phyloP scores from a whole-genome alignment of 2,329 filamentous ascomycete genomes.

The Incumbomyces lentus region DNA sequence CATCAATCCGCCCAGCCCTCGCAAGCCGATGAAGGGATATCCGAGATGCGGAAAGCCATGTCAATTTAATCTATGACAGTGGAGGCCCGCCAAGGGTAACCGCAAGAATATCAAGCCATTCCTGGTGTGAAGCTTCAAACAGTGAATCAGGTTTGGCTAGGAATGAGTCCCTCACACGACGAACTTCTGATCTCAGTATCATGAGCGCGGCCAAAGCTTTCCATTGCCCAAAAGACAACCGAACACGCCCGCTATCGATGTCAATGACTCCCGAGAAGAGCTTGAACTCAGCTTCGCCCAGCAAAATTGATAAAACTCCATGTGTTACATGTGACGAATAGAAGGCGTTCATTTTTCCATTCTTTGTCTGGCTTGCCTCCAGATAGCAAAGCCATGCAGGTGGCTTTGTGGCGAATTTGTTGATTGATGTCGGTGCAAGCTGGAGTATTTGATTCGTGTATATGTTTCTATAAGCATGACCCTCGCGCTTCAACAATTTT shows the following conservation, averaged over 20 bases:
- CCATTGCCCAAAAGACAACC: constrained; percentile 79
- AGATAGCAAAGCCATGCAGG: constrained; percentile 87
- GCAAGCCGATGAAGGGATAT: too few species aligned
- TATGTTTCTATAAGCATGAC: constrained; percentile 80
- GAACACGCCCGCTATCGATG: constrained; percentile 75
- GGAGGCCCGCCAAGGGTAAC: neutral
- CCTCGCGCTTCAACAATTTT: constrained; percentile 74
- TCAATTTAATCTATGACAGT: constrained; percentile 1
- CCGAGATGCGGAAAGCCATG: neutral
- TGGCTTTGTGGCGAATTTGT: constrained; percentile 31
- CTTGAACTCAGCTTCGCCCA: constrained; percentile 81
- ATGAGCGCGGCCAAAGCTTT: constrained; percentile 86
- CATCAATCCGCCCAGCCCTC: neutral
- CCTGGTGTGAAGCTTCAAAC: neutral
- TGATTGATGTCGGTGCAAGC: constrained; percentile 79
- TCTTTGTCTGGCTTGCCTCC: constrained; percentile 88
- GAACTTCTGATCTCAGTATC: constrained; percentile 45
- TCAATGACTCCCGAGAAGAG: constrained; percentile 79
- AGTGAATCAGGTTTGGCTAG: neutral
- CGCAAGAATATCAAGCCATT: constrained; percentile 4
- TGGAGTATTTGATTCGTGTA: constrained; percentile 86
- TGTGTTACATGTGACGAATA: constrained; percentile 74
- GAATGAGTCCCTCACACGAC: constrained; percentile 6
- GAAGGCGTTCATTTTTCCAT: constrained; percentile 73
- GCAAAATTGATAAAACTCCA: constrained; percentile 72